Evolutionary conservation across 176 grass and related monocot genomes (phyloP).

Genomic region (Saccharum officinarum): DNA sequence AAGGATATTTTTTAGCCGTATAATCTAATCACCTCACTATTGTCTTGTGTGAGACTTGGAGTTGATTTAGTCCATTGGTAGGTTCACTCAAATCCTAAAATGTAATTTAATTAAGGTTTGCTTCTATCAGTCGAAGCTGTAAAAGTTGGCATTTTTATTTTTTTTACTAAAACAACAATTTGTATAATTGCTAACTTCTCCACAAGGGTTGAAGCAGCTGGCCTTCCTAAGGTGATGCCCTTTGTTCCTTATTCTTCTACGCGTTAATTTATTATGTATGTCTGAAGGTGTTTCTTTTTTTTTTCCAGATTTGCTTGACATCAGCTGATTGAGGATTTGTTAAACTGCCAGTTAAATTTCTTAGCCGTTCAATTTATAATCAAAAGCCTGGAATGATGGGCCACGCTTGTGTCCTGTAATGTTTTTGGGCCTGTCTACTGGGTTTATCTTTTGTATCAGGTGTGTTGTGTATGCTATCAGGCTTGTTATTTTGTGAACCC

Average conservation of each 20-base stretch:
- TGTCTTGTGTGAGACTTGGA: background rate
- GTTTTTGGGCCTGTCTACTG: background rate
- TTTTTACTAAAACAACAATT: background rate
- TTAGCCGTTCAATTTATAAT: background rate
- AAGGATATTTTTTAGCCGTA: background rate
- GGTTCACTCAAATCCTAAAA: background rate
- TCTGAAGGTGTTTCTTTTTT: background rate
- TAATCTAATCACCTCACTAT: background rate
- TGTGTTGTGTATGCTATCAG: background rate
- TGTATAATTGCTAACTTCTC: background rate
- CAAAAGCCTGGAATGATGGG: background rate
- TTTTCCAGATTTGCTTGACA: background rate
- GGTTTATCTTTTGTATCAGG: background rate
- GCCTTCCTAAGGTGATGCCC: background rate
- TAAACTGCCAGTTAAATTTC: background rate
- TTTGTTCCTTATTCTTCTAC: background rate
- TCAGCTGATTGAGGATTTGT: background rate
- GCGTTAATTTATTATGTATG: background rate
- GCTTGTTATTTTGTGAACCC: background rate
- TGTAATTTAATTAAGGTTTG: background rate
- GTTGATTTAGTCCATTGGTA: background rate
- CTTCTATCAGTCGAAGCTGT: background rate
- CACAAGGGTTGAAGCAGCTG: background rate
- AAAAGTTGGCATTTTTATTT: background rate
- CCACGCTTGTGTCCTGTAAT: background rate